These are phyloP conservation scores for Ambrosia hybrid DNA, from an alignment of 140 eudicot genomes.

Conservation along the genomic window DNA sequence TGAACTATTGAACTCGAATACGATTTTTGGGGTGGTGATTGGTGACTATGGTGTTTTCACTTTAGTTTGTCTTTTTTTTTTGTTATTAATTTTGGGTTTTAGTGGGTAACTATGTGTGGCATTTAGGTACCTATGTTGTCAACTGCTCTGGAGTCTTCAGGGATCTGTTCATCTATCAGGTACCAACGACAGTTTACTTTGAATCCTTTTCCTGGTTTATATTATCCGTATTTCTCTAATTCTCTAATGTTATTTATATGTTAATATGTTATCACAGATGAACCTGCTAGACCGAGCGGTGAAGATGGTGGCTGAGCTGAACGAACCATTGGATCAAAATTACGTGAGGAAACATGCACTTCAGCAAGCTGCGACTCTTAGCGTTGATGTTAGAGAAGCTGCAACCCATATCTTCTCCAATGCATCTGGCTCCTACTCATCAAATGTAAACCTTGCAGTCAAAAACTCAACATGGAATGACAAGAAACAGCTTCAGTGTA, in stretches of 20 bases:
- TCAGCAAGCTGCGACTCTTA: conserved; percentile 81
- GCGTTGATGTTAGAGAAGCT: conserved; percentile 84
- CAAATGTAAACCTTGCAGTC: conserved; percentile 92
- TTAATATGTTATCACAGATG: conserved; percentile 59
- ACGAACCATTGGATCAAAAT: conserved; percentile 86
- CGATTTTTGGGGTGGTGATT: too few relatives aligned
- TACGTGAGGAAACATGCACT: conserved; percentile 91
- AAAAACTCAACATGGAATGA: conserved; percentile 98
- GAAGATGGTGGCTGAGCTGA: conserved; percentile 98
- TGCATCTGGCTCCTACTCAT: conserved; percentile 96
- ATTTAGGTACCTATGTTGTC: too few relatives aligned
- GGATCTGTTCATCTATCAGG: conserved; percentile 96
- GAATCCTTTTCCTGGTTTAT: not conserved
- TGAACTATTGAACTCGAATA: too few relatives aligned
- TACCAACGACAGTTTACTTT: conserved; percentile 28
- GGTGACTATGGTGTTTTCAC: too few relatives aligned
- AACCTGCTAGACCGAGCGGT: conserved; percentile 93
- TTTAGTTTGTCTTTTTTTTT: too few relatives aligned
- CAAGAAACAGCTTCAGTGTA: conserved; percentile 98
- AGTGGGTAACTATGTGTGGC: too few relatives aligned
- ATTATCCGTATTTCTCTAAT: not conserved
- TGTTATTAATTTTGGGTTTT: too few relatives aligned
- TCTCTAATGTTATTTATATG: conserved; percentile 1
- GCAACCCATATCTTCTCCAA: conserved; percentile 94
- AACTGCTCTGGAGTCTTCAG: conserved; percentile 99